Conservation (phyloP, 2,329 filamentous ascomycete genomes). For the Leptoxyphium fumago region DNA sequence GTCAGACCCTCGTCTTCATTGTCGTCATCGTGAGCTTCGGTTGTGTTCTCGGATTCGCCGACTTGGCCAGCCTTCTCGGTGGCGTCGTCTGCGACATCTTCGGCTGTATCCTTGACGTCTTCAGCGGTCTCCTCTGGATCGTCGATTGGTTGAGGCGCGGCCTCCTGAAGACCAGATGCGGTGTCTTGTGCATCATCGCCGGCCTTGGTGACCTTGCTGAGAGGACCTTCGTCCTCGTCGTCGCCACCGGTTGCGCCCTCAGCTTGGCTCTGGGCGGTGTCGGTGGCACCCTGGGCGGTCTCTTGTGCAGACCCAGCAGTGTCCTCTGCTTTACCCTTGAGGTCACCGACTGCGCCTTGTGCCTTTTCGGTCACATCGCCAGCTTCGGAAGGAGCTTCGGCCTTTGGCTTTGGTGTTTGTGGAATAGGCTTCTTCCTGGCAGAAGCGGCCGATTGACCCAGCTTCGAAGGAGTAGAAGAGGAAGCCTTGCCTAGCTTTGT, state of each 20-base stretch:
- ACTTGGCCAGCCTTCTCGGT: constrained; percentile 27
- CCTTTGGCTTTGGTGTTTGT: constrained; percentile 20
- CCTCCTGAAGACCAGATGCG: constrained; percentile 24
- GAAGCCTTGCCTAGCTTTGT: constrained; percentile 30
- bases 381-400: constrained; percentile 19
- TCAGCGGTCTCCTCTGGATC: constrained; percentile 24
- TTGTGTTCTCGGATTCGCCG: constrained; percentile 16
- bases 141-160: constrained; percentile 31
- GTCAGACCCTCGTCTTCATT: constrained; percentile 32
- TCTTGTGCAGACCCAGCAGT: constrained; percentile 22
- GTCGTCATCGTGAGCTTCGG: constrained; percentile 15
- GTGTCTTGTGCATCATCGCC: constrained; percentile 28
- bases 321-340: constrained; percentile 14
- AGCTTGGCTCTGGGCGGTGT: constrained; percentile 20
- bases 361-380: constrained; percentile 14
- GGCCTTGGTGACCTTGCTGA: constrained; percentile 33
- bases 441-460: constrained; percentile 24
- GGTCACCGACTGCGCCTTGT: constrained; percentile 17
- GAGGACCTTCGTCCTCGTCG: constrained; percentile 21
- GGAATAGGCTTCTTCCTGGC: constrained; percentile 10
- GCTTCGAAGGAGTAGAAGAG: constrained; percentile 21
- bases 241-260: constrained; percentile 15
- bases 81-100: constrained; percentile 31
- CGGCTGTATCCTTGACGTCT: constrained; percentile 25
- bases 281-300: constrained; percentile 22